Evolutionary conservation across 2,329 filamentous ascomycete species (phyloP).

Genomic region (Aspergillus quadricinctus): DNA sequence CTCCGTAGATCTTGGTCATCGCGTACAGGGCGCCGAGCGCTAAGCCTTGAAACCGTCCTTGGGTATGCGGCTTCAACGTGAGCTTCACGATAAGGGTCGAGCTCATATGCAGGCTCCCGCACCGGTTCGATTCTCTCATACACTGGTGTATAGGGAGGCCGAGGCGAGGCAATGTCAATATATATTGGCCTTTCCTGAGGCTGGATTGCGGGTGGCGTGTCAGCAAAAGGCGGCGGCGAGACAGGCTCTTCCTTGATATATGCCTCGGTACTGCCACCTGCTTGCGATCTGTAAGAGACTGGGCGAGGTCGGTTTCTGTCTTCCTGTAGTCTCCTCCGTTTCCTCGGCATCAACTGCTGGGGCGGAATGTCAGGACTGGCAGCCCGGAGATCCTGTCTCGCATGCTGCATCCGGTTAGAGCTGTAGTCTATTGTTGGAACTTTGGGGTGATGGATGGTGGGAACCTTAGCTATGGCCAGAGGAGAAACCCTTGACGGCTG

Average conservation of each 20-base stretch:
- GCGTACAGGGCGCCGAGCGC: slow-evolving; percentile 32
- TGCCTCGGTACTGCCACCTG: slow-evolving; percentile 40
- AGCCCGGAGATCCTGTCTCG: slow-evolving; percentile 30
- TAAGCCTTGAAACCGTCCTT: slow-evolving; percentile 38
- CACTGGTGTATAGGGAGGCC: slow-evolving; percentile 27
- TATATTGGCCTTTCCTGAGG: slow-evolving; percentile 45
- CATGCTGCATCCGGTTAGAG: slow-evolving; percentile 20
- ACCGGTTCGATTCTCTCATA: slow-evolving; percentile 31
- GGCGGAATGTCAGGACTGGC: slow-evolving; percentile 43
- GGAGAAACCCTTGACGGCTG: slow-evolving; percentile 67
- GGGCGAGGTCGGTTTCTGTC: slow-evolving; percentile 30
- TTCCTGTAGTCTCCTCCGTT: slow-evolving; percentile 48
- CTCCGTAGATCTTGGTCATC: slow-evolving; percentile 45
- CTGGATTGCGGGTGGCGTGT: slow-evolving; percentile 33
- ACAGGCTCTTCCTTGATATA: slow-evolving; percentile 61
- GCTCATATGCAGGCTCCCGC: slow-evolving; percentile 32
- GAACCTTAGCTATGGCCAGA: slow-evolving; percentile 50
- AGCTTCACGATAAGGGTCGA: slow-evolving; percentile 30
- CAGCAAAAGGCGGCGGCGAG: slow-evolving; percentile 55
- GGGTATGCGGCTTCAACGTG: slow-evolving; percentile 30
- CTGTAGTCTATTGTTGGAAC: slow-evolving; percentile 40
- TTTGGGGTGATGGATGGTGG: slow-evolving; percentile 53
- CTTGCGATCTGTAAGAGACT: slow-evolving; percentile 30
- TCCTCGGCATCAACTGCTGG: slow-evolving; percentile 45
- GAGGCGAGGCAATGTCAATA: slow-evolving; percentile 42